Evolutionary conservation across 78 protist genomes (phyloP).

Genomic region (Pelomyxa schiedti): DNA sequence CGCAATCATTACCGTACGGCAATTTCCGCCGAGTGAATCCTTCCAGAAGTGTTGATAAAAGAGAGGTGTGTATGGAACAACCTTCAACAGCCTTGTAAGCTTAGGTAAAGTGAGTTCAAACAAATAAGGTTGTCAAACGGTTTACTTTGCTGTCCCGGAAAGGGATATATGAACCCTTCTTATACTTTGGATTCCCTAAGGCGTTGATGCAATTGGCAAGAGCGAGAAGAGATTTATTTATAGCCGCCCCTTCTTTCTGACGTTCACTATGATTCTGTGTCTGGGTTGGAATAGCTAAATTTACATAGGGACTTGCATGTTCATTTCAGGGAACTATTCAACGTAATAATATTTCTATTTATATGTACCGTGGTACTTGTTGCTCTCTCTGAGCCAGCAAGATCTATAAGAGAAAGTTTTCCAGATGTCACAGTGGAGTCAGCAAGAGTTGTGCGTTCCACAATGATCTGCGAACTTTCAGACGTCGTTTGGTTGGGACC

Average conservation of each 20-base stretch:
- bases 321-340: not conserved
- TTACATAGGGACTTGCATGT: not conserved
- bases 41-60: slow-evolving; percentile 14
- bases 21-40: slow-evolving; percentile 87
- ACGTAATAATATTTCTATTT: not conserved
- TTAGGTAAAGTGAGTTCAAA: not conserved
- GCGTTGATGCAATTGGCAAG: slow-evolving; percentile 90
- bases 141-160: slow-evolving; percentile 95
- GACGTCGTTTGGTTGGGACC: not conserved
- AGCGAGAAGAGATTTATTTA: slow-evolving; percentile 87
- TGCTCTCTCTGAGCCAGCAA: slow-evolving; percentile 91
- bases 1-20: slow-evolving; percentile 88
- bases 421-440: not conserved
- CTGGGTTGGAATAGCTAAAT: not conserved
- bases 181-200: slow-evolving; percentile 31
- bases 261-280: slow-evolving; percentile 63
- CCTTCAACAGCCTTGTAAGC: not conserved
- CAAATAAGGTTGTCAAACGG: slow-evolving; percentile 75
- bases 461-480: too few relatives aligned
- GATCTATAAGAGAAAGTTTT: slow-evolving; percentile 69
- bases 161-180: slow-evolving; percentile 55
- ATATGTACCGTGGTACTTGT: too few relatives aligned
- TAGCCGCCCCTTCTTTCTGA: slow-evolving; percentile 84
- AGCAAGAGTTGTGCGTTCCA: slow-evolving; percentile 1
- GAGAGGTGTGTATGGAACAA: not conserved